Base-by-base conservation (phyloP, 768 basidiomycete genomes). In the Psilocybe cyanescens region DNA sequence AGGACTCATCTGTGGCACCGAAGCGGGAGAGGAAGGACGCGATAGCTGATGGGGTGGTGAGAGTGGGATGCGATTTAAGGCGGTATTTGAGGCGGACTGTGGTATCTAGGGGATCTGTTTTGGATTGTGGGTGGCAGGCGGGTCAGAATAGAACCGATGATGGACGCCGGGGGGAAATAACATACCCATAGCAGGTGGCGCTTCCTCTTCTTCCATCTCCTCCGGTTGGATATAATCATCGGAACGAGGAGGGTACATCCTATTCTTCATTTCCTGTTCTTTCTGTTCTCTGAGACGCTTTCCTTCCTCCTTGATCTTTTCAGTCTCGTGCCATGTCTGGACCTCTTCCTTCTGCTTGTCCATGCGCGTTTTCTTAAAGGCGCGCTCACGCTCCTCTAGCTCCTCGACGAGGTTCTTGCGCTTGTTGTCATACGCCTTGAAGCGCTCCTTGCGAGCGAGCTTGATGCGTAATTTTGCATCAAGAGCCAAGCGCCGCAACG, bases 381-480 rank as follows among this genome's bases (percentile, higher is more conserved):
- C 89, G 8, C 85, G 81, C 66, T 95, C 93, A 35, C 89, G 80
- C 67, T 86, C 88, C 70, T 95, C 93, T 12, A 94, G 80, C 68
- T 93, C 92, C 33, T 90, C 87, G 19, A 92, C 81, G 63, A 95
- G 75, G 35, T 72, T 82, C 76, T 90, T 92, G 30, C 92, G 82
- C 70, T 94, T 94, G 59, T 74, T 79, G 65, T 92, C 90, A 67
- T 84, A 91, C 3, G 80, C 69, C 19, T 90, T 81, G 65, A 85
- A 92, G n/a, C 92, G 84, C 45, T 87, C 84, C 44, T 85, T 83
- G 35, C 86, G 83, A 0, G 92, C 91, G 44, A 84, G 81, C 60
- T 88, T 86, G 2, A 89, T 72, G 45, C 89, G 87, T n/a, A 90
- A 74, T 68, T 90, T 91, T 2, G 91, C 90, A 69, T 95, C 91